Evolutionary conservation across 352 stramenopile genomes (phyloP).

Genomic region (Globisporangium radiosum): DNA sequence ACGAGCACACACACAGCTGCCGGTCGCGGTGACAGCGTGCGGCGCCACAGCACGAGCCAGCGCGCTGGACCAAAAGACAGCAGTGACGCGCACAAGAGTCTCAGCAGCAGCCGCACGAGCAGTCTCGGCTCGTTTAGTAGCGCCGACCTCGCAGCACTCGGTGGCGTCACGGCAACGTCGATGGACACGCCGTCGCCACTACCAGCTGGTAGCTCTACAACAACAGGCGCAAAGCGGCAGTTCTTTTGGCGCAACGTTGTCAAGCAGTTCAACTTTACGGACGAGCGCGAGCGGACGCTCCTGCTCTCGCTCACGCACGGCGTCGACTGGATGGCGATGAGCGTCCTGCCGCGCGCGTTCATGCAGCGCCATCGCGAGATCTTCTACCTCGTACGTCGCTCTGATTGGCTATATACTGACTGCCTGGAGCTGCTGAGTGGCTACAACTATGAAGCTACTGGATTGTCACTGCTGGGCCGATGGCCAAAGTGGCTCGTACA

Average conservation of each 20-base stretch:
- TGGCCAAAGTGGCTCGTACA: no score
- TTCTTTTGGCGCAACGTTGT: conserved; percentile 77
- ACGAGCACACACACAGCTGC: not conserved
- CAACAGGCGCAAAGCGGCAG: conserved; percentile 23
- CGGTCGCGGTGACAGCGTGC: not conserved
- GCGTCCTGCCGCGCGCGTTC: conserved; percentile 38
- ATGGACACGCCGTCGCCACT: not conserved
- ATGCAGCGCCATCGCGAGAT: conserved; percentile 69
- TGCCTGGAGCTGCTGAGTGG: no score
- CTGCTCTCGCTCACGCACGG: conserved; percentile 62
- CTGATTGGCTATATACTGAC: not conserved
- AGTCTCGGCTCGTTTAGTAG: conserved; percentile 6
- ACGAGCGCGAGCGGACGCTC: conserved; percentile 49
- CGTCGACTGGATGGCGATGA: conserved; percentile 61
- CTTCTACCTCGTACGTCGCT: conserved; percentile 48
- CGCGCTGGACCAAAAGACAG: not conserved
- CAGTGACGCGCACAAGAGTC: not conserved
- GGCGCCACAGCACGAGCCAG: not conserved
- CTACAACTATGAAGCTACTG: no score
- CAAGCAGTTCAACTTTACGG: conserved; percentile 73
- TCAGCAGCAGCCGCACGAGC: conserved; percentile 11
- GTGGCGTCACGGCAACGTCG: no score
- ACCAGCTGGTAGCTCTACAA: not conserved
- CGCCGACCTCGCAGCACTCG: not conserved
- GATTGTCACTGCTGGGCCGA: no score